Base-by-base conservation (phyloP, 1,284 basidiomycete species). In the Puccinia brachypodii region DNA sequence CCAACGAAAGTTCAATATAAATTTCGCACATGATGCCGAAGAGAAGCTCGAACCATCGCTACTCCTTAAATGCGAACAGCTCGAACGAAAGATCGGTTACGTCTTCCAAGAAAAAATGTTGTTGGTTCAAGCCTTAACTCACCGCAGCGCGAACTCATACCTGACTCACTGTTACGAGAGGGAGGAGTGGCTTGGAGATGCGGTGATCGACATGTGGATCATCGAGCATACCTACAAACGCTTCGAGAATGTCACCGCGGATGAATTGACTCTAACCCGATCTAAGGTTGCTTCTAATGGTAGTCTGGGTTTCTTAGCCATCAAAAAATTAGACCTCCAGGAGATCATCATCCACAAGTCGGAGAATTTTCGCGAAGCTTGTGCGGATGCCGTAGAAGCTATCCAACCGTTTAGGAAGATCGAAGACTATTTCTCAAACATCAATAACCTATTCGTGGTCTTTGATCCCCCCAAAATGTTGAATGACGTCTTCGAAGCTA, bases 181-280 rank as follows among this genome's bases (percentile, higher is more conserved):
- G 13, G 88, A 94, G 13, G 94, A 95, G 84, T 94, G 93, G 84
- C 88, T 95, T 0, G 94, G 94, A 53, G 93, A 94, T 85, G 92
- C 93, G 50, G 87, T 94, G n/a, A 88, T 94, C 58, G 92, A 94
- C 84, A 88, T 93, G 36, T 92, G 91, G 66, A 90, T 93, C 66
- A 89, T 92, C 84, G 87, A 90, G n/a, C 91, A 93, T 83, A 88
- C 94, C 28, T 94, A 89, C 86, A 87, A 88, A 73, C 91, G 90
- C 84, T 94, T 91, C 83, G 91, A 91, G 0, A 82, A 88, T 4
- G 91, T 92, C 11, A 92, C 90, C 1, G 93, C 94, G 0, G 91
- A 92, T 69, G 90, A 93, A 84, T 89, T 95, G 25, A 90, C 92
- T 1, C 89, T 90, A 85, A 90, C 92, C 22, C 91, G 91, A 58